These are phyloP conservation scores for Cubamyces lactineus DNA, from an alignment of 768 basidiomycete species.

Conservation along the genomic window DNA sequence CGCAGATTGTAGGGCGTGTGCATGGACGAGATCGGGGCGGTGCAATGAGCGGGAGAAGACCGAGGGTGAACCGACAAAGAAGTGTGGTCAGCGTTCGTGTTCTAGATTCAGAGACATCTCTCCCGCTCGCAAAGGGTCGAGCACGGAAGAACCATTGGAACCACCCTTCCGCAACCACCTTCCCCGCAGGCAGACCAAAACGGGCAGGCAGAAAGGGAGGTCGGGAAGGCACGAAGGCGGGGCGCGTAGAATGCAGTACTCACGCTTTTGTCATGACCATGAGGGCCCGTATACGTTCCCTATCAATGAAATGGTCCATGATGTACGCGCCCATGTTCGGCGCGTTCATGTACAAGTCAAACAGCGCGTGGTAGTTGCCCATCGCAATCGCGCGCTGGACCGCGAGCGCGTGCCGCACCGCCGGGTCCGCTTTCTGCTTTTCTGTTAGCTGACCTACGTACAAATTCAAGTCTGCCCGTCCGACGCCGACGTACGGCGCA, in stretches of 20 bases:
- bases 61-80: neutral
- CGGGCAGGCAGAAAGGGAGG: conserved; percentile 9
- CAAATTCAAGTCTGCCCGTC: conserved; percentile 83
- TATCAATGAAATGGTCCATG: conserved; percentile 97
- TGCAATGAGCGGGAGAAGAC: neutral
- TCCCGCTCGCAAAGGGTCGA: neutral
- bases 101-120: neutral
- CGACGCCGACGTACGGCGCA: neutral
- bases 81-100: conserved; percentile 6
- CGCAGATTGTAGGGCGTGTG: neutral
- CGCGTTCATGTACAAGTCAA: conserved; percentile 78
- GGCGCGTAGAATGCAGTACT: conserved; percentile 38
- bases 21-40: neutral
- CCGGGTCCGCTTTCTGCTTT: conserved; percentile 78
- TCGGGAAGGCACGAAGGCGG: conserved; percentile 3
- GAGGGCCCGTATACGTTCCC: conserved; percentile 86
- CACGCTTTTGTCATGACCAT: conserved; percentile 94
- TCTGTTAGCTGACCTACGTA: conserved; percentile 97
- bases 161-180: neutral
- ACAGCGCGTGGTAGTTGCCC: conserved; percentile 93
- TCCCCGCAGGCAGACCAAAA: neutral
- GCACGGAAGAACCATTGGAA: neutral
- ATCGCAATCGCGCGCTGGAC: conserved; percentile 90
- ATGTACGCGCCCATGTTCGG: conserved; percentile 99
- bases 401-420: conserved; percentile 85